phyloP scores from a whole-genome alignment of 2,329 filamentous ascomycete species.

The Chaetoscypha palmicola region DNA sequence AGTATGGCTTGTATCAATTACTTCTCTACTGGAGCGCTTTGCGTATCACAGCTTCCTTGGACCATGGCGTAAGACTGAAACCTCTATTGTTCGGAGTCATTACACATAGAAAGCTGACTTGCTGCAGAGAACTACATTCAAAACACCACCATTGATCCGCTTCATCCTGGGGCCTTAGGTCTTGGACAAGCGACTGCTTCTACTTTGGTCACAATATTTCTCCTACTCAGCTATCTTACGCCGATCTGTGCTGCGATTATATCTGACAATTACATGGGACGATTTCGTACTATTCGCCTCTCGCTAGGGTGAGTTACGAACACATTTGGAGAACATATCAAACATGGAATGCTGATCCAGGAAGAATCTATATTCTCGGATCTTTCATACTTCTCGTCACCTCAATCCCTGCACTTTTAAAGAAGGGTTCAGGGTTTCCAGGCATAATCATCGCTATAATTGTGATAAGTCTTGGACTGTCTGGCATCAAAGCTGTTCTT shows the following conservation, averaged over 20 bases:
- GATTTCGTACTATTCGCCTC: conserved; percentile 51
- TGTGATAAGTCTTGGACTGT: conserved; percentile 52
- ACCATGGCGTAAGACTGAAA: neutral
- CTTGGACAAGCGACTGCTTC: conserved; percentile 44
- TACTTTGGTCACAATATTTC: conserved; percentile 41
- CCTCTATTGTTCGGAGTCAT: no score
- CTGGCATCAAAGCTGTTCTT: conserved; percentile 60
- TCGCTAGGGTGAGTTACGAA: conserved; percentile 35
- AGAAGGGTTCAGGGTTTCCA: conserved; percentile 43
- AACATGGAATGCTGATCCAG: neutral
- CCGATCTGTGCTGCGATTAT: conserved; percentile 52
- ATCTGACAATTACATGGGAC: conserved; percentile 53
- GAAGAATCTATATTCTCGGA: conserved; percentile 42
- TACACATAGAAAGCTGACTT: neutral
- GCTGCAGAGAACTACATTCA: conserved; percentile 38
- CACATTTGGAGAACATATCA: no score
- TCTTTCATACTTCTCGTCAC: conserved; percentile 48
- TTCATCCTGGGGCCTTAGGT: conserved; percentile 42
- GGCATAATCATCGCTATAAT: conserved; percentile 50
- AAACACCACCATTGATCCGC: conserved; percentile 26
- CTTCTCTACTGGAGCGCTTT: neutral
- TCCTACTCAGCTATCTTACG: conserved; percentile 43
- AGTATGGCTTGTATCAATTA: neutral
- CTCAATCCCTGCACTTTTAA: conserved; percentile 44
- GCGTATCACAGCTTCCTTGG: neutral